A percentile compares a stretch with the other conserved stretches of the same genome.
These are phyloP conservation scores for Backusella mclennaniae DNA, from an alignment of 192 early-diverging fungal species.

Conservation along the genomic window DNA sequence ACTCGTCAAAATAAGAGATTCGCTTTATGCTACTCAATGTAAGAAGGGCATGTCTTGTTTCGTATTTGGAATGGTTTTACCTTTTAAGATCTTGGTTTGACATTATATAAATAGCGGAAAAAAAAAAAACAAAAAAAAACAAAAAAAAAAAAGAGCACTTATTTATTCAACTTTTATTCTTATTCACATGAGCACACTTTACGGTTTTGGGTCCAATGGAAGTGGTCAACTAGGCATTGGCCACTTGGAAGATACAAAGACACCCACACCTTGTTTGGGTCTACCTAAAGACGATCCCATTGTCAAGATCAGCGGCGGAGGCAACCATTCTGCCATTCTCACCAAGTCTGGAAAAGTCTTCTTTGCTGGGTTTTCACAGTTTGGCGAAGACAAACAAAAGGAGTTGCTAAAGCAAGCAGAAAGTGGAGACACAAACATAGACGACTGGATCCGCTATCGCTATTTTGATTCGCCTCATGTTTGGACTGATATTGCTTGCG, in stretches of 20 bases:
- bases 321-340: conserved; percentile 60
- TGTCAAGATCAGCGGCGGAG: conserved; percentile 53
- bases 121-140: too few relatives aligned
- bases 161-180: not conserved
- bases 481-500: conserved; percentile 55
- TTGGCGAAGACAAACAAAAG: conserved; percentile 11
- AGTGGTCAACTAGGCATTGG: conserved; percentile 66
- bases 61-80: not conserved
- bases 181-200: conserved; percentile 20
- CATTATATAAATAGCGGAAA: not conserved
- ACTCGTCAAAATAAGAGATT: not conserved
- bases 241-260: conserved; percentile 39
- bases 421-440: not conserved
- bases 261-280: conserved; percentile 9
- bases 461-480: not conserved
- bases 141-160: not conserved
- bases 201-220: conserved; percentile 63
- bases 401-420: not conserved
- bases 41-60: not conserved
- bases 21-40: not conserved
- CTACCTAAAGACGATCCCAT: conserved; percentile 10
- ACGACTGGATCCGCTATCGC: not conserved
- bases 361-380: conserved; percentile 13
- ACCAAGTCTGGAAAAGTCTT: conserved; percentile 10
- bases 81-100: not conserved